phyloP scores from a whole-genome alignment of 1,139 yeast species.

The Saccharomyces hybrid region DNA sequence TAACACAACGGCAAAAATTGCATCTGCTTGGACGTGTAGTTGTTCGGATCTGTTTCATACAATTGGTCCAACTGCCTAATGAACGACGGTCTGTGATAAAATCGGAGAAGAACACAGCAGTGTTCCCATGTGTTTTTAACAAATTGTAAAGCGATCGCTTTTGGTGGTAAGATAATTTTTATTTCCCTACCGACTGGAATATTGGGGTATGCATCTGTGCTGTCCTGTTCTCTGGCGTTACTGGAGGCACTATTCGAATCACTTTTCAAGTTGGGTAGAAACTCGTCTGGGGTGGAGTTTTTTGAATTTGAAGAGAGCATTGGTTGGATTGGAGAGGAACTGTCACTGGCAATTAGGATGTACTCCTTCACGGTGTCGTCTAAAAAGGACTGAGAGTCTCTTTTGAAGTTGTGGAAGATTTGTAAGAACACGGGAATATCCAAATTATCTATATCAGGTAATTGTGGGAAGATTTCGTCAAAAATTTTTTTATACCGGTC shows the following conservation, averaged over 20 bases:
- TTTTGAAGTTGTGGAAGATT: constrained; percentile 19
- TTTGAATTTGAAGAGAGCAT: constrained; percentile 5
- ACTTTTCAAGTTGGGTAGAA: constrained; percentile 2
- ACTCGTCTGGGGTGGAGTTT: constrained; percentile 2
- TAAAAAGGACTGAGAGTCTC: constrained; percentile 11
- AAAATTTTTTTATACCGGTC: constrained; percentile 21
- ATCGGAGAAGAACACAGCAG: constrained; percentile 79
- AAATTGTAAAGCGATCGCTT: constrained; percentile 64
- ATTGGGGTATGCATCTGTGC: constrained; percentile 35
- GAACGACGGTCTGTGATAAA: constrained; percentile 82
- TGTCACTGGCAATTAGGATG: constrained; percentile 14
- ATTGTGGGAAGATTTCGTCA: constrained; percentile 23
- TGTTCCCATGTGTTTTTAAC: constrained; percentile 80
- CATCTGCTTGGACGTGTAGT: constrained; percentile 62
- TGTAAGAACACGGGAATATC: constrained; percentile 26
- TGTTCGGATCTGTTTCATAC: constrained; percentile 57
- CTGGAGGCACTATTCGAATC: constrained; percentile 5
- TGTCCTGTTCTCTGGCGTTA: constrained; percentile 2
- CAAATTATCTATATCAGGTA: constrained; percentile 22
- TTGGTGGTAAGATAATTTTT: constrained; percentile 67
- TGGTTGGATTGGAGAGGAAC: constrained; percentile 6
- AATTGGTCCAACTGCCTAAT: constrained; percentile 51
- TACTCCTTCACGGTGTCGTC: constrained; percentile 25
- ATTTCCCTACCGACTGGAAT: constrained; percentile 40
- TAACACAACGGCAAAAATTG: constrained; percentile 68